These are phyloP conservation scores for Neurospora sp. DNA, from an alignment of 495 filamentous ascomycete species.

Conservation along the genomic window DNA sequence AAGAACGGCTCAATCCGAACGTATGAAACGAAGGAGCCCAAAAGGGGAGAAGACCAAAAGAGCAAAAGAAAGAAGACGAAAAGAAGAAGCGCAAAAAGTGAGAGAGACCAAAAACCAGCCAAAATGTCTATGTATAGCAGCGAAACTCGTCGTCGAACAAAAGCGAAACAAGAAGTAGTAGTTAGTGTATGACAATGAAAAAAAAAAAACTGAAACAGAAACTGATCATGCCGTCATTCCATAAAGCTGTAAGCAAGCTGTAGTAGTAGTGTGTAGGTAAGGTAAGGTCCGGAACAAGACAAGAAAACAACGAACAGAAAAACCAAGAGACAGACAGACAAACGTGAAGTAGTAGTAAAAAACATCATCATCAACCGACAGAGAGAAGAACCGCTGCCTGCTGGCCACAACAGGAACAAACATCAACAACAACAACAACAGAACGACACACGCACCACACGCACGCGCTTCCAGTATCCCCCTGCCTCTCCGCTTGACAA, in stretches of 20 bases:
- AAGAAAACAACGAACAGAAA: neutral
- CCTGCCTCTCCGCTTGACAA: neutral
- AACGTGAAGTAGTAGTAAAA: neutral
- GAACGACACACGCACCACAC: too few species aligned
- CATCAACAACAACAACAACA: neutral
- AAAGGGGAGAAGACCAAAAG: too few species aligned
- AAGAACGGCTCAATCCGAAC: too few species aligned
- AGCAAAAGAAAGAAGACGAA: too few species aligned
- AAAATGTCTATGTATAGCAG: neutral
- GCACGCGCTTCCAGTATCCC: neutral
- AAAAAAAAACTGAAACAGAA: neutral
- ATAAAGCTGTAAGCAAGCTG: neutral
- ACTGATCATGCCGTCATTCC: neutral
- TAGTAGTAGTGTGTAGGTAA: neutral
- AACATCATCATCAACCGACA: neutral
- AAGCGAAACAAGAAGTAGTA: neutral
- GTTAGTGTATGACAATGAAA: neutral
- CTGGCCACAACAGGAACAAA: neutral
- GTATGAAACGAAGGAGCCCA: neutral
- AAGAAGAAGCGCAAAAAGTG: too few species aligned
- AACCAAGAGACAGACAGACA: neutral
- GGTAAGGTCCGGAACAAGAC: neutral
- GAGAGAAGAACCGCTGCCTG: neutral
- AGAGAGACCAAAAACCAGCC: neutral
- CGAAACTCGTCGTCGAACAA: neutral